phyloP scores from a whole-genome alignment of 1,284 basidiomycete species.

The Caloboletus firmus region DNA sequence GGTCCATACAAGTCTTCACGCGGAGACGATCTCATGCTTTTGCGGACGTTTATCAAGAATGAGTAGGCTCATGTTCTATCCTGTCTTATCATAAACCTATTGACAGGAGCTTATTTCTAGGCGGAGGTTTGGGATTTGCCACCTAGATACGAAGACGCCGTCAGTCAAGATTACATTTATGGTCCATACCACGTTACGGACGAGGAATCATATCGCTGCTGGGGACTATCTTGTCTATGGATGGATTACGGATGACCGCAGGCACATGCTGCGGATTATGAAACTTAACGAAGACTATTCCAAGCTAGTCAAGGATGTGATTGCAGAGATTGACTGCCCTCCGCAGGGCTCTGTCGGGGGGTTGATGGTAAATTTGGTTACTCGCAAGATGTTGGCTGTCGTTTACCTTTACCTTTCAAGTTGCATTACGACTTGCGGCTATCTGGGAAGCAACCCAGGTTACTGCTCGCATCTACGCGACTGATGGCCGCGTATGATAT shows the following conservation, averaged over 20 bases:
- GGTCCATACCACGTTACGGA: slow-evolving; percentile 23
- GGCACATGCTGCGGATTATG: slow-evolving; percentile 32
- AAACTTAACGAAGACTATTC: slow-evolving; percentile 30
- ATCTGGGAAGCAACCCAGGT: slow-evolving; percentile 27
- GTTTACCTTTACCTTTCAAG: slow-evolving; percentile 10
- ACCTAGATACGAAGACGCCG: slow-evolving; percentile 28
- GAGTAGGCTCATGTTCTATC: slow-evolving; percentile 16
- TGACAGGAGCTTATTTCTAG: slow-evolving; percentile 3
- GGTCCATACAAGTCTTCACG: slow-evolving; percentile 35
- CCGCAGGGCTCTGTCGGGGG: slow-evolving; percentile 25
- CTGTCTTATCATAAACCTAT: not conserved
- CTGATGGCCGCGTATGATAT: slow-evolving; percentile 34
- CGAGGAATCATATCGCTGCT: slow-evolving; percentile 25
- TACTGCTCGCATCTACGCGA: slow-evolving; percentile 29
- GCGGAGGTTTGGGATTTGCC: slow-evolving; percentile 30
- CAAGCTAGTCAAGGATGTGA: slow-evolving; percentile 19
- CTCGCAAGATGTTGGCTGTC: not conserved
- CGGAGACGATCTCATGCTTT: slow-evolving; percentile 30
- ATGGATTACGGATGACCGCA: slow-evolving; percentile 34
- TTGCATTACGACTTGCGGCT: slow-evolving; percentile 32
- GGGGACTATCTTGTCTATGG: slow-evolving; percentile 34
- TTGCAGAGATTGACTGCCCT: slow-evolving; percentile 32
- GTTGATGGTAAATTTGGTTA: slow-evolving; percentile 22
- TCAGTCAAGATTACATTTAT: slow-evolving; percentile 30
- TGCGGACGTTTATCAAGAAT: slow-evolving; percentile 32